Evolutionary conservation across 768 basidiomycete genomes (phyloP).

Genomic region (Hygrocybe punicea): DNA sequence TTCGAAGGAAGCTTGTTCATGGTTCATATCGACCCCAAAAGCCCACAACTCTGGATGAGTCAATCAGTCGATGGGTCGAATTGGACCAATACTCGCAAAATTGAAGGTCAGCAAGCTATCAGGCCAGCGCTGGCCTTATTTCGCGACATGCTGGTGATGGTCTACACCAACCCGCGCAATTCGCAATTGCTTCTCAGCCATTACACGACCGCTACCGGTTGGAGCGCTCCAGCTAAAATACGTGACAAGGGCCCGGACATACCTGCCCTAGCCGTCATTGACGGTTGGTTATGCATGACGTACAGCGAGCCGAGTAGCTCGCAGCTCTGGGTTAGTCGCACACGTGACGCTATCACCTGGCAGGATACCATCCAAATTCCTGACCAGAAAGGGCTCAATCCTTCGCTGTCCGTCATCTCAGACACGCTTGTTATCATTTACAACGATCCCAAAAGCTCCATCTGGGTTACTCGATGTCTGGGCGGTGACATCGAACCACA

Average conservation of each 20-base stretch:
- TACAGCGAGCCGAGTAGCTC: neutral
- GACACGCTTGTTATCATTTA: constrained; percentile 1
- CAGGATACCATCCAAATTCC: neutral
- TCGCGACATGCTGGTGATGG: constrained; percentile 2
- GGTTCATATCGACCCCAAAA: neutral
- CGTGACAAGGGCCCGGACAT: neutral
- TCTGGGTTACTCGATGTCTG: neutral
- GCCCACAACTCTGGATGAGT: constrained; percentile 3
- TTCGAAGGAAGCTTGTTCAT: constrained; percentile 1
- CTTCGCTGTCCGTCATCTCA: neutral
- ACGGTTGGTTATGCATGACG: neutral
- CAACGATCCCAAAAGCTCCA: neutral
- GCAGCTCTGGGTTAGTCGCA: neutral
- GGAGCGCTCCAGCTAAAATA: neutral
- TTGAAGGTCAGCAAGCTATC: constrained; percentile 1
- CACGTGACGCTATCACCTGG: neutral
- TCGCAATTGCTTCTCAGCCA: neutral
- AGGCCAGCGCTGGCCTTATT: constrained; percentile 2
- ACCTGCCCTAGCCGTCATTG: neutral
- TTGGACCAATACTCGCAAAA: neutral
- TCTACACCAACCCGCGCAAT: constrained; percentile 1
- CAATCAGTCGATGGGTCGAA: constrained; percentile 1
- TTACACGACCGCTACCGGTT: neutral
- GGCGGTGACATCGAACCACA: constrained; percentile 2
- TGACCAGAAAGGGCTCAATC: neutral